A percentile compares a stretch with the other conserved stretches of the same genome.
These are phyloP conservation scores for Phlebiopsis flavidoalba DNA, from an alignment of 768 basidiomycete genomes.

Conservation along the genomic window DNA sequence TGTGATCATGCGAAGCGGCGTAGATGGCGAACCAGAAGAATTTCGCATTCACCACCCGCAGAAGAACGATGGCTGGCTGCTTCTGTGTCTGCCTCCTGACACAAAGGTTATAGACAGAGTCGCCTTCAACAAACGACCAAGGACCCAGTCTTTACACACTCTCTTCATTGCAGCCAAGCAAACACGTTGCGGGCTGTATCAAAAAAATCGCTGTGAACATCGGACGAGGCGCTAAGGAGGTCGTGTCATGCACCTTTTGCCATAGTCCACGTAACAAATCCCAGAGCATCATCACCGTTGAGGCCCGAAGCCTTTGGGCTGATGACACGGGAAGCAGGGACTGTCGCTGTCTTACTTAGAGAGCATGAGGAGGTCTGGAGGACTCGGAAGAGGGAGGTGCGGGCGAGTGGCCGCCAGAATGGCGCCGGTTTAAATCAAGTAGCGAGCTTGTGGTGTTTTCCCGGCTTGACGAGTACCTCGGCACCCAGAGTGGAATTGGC, in stretches of 20 bases:
- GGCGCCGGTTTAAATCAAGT: neutral
- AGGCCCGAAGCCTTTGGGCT: neutral
- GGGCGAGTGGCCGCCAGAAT: neutral
- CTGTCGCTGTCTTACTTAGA: neutral
- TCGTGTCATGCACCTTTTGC: neutral
- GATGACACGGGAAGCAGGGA: neutral
- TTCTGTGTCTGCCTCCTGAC: neutral
- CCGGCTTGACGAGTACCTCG: neutral
- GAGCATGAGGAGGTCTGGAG: neutral
- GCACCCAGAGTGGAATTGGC: neutral
- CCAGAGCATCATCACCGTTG: neutral
- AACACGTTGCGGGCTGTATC: neutral
- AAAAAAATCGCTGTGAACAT: neutral
- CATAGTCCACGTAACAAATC: neutral
- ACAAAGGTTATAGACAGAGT: neutral
- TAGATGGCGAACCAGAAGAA: constrained; percentile 5
- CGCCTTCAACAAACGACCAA: neutral
- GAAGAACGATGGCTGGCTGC: neutral
- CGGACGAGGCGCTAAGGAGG: neutral
- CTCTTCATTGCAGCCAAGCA: neutral
- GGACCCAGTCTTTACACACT: neutral
- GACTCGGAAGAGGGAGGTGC: neutral
- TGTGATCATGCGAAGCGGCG: constrained; percentile 3
- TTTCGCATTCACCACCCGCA: neutral
- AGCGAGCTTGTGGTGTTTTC: neutral